Evolutionary conservation across 768 basidiomycete genomes (phyloP).

Genomic region (Hericium alpestre): DNA sequence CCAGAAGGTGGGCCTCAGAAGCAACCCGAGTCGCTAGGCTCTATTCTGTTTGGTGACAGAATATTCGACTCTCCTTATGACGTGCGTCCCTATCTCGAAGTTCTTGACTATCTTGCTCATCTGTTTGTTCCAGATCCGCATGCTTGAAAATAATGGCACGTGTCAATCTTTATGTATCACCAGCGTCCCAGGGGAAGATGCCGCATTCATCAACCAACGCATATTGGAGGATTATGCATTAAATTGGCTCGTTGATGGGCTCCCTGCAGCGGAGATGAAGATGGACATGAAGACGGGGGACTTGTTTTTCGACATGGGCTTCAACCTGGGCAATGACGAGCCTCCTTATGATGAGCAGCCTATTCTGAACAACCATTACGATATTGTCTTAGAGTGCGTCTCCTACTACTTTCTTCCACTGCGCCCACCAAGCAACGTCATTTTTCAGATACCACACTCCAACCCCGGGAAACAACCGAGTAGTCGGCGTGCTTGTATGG

Average conservation of each 20-base stretch:
- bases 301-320: constrained; percentile 86
- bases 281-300: constrained; percentile 69
- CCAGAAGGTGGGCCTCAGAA: constrained; percentile 64
- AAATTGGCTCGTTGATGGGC: constrained; percentile 91
- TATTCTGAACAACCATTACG: constrained; percentile 86
- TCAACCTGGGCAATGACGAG: constrained; percentile 78
- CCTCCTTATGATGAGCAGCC: constrained; percentile 46
- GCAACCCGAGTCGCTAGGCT: constrained; percentile 80
- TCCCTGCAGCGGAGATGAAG: constrained; percentile 92
- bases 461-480: constrained; percentile 58
- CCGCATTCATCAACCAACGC: constrained; percentile 83
- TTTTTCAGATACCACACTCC: constrained; percentile 67
- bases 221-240: constrained; percentile 88
- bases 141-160: constrained; percentile 65
- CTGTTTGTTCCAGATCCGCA: constrained; percentile 46
- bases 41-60: constrained; percentile 93
- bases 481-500: constrained; percentile 92
- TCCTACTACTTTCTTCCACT: neutral
- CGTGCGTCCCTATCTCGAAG: constrained; percentile 30
- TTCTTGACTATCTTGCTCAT: too few species aligned
- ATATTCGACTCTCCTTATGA: constrained; percentile 88
- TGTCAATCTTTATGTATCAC: constrained; percentile 68
- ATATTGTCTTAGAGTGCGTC: constrained; percentile 63
- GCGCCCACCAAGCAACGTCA: constrained; percentile 2
- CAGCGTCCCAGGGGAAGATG: constrained; percentile 56